These are phyloP conservation scores for Pseudoturritis turrita DNA, from an alignment of 345 rosid species.

Conservation along the genomic window DNA sequence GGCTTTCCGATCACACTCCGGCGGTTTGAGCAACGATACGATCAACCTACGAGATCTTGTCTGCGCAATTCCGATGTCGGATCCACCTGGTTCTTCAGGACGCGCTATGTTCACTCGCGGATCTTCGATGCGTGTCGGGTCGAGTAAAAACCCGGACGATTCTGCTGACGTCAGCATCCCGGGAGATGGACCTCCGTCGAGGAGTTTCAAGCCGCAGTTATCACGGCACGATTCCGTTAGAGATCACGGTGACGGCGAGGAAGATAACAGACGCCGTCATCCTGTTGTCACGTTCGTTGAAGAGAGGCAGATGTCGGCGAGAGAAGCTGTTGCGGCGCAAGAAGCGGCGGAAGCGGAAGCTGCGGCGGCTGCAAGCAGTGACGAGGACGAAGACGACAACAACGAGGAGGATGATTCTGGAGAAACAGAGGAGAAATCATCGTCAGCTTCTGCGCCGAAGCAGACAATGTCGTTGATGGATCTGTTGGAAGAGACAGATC, in stretches of 20 bases:
- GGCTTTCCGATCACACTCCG: slow-evolving; percentile 28
- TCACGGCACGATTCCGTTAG: slow-evolving; percentile 52
- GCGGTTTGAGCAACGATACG: neutral
- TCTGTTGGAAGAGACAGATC: slow-evolving; percentile 72
- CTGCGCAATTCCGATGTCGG: slow-evolving; percentile 24
- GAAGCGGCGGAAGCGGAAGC: slow-evolving; percentile 63
- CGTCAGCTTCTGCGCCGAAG: slow-evolving; percentile 22
- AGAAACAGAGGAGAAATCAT: slow-evolving; percentile 29
- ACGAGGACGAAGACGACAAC: slow-evolving; percentile 2
- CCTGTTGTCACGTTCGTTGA: slow-evolving; percentile 47
- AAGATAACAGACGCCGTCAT: slow-evolving; percentile 34
- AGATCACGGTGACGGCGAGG: slow-evolving; percentile 26
- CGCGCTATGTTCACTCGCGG: slow-evolving; percentile 51
- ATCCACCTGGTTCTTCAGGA: slow-evolving; percentile 28
- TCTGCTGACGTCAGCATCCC: slow-evolving; percentile 16
- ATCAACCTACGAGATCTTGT: neutral
- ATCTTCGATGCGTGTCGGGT: slow-evolving; percentile 40
- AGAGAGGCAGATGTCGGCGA: slow-evolving; percentile 68
- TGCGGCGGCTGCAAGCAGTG: slow-evolving; percentile 35
- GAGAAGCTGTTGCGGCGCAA: slow-evolving; percentile 79
- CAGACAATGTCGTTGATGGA: slow-evolving; percentile 88
- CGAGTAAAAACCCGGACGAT: slow-evolving; percentile 33
- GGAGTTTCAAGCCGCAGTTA: slow-evolving; percentile 46
- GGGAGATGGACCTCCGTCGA: slow-evolving; percentile 29
- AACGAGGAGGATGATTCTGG: slow-evolving; percentile 7